phyloP scores from a whole-genome alignment of 2,329 filamentous ascomycete species.

The Karstenula rhodostoma region DNA sequence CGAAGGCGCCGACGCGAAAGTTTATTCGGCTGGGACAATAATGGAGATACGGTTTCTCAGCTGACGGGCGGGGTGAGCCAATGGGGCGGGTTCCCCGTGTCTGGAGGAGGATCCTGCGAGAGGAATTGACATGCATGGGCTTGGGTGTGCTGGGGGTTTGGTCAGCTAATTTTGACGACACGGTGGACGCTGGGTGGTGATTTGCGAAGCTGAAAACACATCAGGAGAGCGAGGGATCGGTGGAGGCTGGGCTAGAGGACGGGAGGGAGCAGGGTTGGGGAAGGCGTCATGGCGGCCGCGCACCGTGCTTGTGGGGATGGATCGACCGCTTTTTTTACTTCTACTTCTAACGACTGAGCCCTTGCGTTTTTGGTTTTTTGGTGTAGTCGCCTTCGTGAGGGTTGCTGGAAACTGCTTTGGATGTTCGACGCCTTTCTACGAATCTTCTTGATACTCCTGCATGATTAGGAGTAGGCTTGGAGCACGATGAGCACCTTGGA shows the following conservation, averaged over 20 bases:
- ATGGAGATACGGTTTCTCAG: background rate
- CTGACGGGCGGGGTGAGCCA: background rate
- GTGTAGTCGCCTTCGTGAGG: background rate
- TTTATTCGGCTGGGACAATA: background rate
- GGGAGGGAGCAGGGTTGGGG: background rate
- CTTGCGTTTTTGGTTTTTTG: background rate
- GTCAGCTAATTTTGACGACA: background rate
- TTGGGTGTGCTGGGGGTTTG: background rate
- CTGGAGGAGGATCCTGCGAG: background rate
- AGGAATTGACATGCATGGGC: background rate
- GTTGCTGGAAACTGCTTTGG: background rate
- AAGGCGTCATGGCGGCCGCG: background rate
- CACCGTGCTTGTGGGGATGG: background rate
- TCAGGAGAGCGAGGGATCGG: conserved; percentile 3
- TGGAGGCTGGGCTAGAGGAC: background rate
- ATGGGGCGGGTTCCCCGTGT: background rate
- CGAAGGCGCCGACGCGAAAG: background rate
- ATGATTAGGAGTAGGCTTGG: background rate
- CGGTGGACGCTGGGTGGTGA: background rate
- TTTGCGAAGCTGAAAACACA: background rate
- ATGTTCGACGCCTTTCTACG: background rate
- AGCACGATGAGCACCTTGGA: background rate
- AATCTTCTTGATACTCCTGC: background rate
- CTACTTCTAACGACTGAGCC: background rate
- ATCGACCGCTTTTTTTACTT: background rate